Percentiles rank a stretch among this genome's conserved stretches.
phyloP scores from a whole-genome alignment of 2,329 filamentous ascomycete genomes.

The Colletotrichum caudatum region DNA sequence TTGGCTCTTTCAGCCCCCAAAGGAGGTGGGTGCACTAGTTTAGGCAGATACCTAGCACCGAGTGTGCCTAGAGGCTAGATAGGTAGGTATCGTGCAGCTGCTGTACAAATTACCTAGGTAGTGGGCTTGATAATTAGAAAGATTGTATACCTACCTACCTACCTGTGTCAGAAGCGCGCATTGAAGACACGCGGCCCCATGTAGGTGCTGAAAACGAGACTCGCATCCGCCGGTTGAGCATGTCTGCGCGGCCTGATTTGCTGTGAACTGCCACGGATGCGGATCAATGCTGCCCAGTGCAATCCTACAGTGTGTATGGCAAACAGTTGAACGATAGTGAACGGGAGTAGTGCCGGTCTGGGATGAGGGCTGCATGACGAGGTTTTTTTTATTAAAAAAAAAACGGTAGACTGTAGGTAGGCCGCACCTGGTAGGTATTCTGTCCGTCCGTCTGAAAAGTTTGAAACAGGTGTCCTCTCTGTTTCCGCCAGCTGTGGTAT shows the following conservation, averaged over 20 bases:
- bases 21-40: not conserved
- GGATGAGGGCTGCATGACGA: not conserved
- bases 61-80: too few relatives aligned
- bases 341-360: not conserved
- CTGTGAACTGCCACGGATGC: not conserved
- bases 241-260: not conserved
- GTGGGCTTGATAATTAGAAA: not conserved
- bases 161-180: not conserved
- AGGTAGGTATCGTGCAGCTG: not conserved
- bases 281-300: not conserved
- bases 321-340: not conserved
- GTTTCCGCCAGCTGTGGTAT: not conserved
- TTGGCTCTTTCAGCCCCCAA: conserved; percentile 6
- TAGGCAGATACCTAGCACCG: not conserved
- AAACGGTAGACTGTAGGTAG: not conserved
- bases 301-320: not conserved
- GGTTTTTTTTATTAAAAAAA: not conserved
- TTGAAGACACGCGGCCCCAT: not conserved
- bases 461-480: not conserved
- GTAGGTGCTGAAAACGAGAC: conserved; percentile 18
- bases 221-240: not conserved
- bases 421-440: not conserved
- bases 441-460: too few relatives aligned
- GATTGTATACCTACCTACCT: not conserved
- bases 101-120: too few relatives aligned